Evolutionary conservation across 164 flowering plant species (phyloP), one percentile per base, ranked within the genome.

Genomic region (Magnolia kwangsiensis): DNA sequence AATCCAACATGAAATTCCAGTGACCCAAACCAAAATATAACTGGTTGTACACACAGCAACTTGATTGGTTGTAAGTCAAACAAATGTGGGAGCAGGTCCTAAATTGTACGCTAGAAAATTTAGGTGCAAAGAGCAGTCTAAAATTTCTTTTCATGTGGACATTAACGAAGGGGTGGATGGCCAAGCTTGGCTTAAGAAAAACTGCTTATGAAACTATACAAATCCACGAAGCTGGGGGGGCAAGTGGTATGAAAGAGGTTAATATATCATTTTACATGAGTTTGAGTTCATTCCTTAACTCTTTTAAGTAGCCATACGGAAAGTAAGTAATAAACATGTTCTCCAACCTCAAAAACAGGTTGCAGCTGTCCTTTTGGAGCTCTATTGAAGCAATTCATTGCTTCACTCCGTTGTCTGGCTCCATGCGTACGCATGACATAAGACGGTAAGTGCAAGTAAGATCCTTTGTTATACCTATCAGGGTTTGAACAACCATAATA

Each of bases 401-500:
- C 83, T 80, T 92, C 90, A 58, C 99, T 92, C 76, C 89, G 98
- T 69, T 89, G 93, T 76, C 75, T 92, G 81, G 94, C 85, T 78
- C 99, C 99, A 86, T 91, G 99, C 19, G 86, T 96, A 72, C 98
- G 91, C 99, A 96, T 96, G 70, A 92, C 82, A 86, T 88, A 87
- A 31, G 98, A 96, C 55, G 98, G 98, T 80, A 96, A 85, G 81
- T 87, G 92, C 59, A 94, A 81, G 79, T 94, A 80, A 49, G 91
- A 98, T 67, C 99, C 99, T 84, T 82, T 89, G 80, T 94, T 94
- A 85, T 94, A 91, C 78, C 99, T 96, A 78, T 71, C 81, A 77
- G 81, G 78, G 66, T 11, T 78, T 63, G 73, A 63, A 19, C 71
- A 11, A 50, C 59, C 20, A 55, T 16, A 55, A 16, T 19, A 11